These are phyloP conservation scores for Ambrosia trifida DNA, from an alignment of 129 eudicot genomes.

Conservation along the genomic window DNA sequence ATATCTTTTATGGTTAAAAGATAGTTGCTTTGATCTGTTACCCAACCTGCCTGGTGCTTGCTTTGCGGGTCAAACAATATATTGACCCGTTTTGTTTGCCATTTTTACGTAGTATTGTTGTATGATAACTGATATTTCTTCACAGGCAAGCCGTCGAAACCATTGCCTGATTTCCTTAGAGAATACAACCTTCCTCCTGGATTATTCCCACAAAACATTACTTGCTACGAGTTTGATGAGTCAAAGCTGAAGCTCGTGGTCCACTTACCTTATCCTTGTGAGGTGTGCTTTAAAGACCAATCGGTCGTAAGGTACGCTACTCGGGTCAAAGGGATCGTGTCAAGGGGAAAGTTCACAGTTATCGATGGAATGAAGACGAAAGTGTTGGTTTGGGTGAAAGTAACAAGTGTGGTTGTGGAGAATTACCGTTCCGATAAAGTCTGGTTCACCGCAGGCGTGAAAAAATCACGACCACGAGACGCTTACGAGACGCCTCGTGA, in stretches of 20 bases:
- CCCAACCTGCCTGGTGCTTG: too few relatives aligned
- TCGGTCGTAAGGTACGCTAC: constrained; percentile 57
- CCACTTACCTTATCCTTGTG: constrained; percentile 66
- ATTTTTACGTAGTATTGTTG: background rate
- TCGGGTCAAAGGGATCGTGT: constrained; percentile 69
- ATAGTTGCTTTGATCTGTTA: too few relatives aligned
- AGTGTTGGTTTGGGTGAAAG: constrained; percentile 76
- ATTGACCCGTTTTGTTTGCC: background rate
- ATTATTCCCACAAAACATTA: constrained; percentile 75
- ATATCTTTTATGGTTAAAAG: too few relatives aligned
- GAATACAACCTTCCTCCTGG: constrained; percentile 86
- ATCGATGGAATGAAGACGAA: constrained; percentile 88
- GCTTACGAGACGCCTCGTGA: constrained; percentile 65
- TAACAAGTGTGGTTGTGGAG: constrained; percentile 61
- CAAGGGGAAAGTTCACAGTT: constrained; percentile 67
- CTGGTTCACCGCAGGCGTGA: constrained; percentile 77
- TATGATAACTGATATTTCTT: constrained; percentile 13
- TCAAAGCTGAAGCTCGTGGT: constrained; percentile 63
- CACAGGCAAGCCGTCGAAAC: constrained; percentile 62
- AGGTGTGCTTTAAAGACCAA: constrained; percentile 73
- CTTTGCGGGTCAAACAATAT: too few relatives aligned
- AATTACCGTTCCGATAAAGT: constrained; percentile 70
- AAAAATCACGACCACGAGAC: constrained; percentile 69
- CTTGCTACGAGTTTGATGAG: constrained; percentile 78
- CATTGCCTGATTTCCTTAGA: constrained; percentile 69